Base-by-base conservation (phyloP, 768 basidiomycete genomes). In the Pleurotus tuber-regium region DNA sequence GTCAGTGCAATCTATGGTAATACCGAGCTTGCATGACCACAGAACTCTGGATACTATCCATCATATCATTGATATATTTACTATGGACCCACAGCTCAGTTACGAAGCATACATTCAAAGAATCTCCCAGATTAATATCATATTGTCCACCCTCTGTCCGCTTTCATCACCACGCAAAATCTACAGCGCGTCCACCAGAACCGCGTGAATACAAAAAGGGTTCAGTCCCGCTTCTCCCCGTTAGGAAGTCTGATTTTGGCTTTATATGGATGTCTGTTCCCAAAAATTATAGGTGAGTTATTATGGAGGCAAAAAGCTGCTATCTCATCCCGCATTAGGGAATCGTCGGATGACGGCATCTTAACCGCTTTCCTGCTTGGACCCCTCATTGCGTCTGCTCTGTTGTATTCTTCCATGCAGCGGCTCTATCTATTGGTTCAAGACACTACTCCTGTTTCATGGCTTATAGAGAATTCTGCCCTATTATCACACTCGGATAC, bases 241-340 rank as follows among this genome's bases (percentile, higher is more conserved):
- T 30, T 29, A 59, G 44, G 54, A 81, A 77, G 67, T 69, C 71
- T 19, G 78, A 81, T 59, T 81, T 83, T 51, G 83, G 84, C 28
- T 88, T 83, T 61, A 77, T 92, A 21, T 93, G 89, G 89, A 92
- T 93, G 91, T 87, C 90, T 12, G 89, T 91, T 4, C 86, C 88
- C 0, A 90, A 91, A 66, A 91, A 93, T 61, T 93, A 89, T 62
- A 76, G 90, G 89, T 87, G 56, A 35, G 70, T 26, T 29, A 38
- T 24, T n/a, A 24, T 25, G 24, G 4, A 19, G 23, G 44, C 50
- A 7, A n/a, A 23, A 25, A 43, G 6, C 38, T 36, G n/a, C 44
- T 35, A 47, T 63, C 24, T 64, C 39, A 16, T 8, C 9, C 23
- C 11, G 25, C 26, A 10, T 19, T 54, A 93, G 92, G 63, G 82